A percentile compares a stretch with the other conserved stretches of the same genome.
Conservation (phyloP, 169 alveolate species). For the Babesia bovis region DNA sequence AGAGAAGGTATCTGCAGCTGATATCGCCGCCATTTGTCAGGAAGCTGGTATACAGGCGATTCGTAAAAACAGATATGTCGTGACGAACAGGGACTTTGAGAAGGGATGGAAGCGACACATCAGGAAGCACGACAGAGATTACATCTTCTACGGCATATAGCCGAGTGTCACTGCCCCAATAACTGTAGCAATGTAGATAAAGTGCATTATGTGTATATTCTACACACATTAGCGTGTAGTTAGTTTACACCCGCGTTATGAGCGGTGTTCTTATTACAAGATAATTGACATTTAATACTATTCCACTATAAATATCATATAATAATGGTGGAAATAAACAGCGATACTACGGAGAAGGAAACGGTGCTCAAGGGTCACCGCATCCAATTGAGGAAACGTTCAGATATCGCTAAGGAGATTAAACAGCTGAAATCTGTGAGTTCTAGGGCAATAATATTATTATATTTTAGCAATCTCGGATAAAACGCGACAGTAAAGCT, state of each 20-base stretch:
- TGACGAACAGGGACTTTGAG: slow-evolving; percentile 94
- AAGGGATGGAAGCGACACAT: slow-evolving; percentile 95
- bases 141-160: slow-evolving; percentile 89
- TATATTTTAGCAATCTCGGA: slow-evolving; percentile 3
- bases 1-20: slow-evolving; percentile 98
- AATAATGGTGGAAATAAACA: slow-evolving; percentile 37
- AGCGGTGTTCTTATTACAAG: no score
- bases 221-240: background rate
- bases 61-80: slow-evolving; percentile 95
- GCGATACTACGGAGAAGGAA: slow-evolving; percentile 39
- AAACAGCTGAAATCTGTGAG: slow-evolving; percentile 43
- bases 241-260: no score
- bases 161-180: background rate
- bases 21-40: slow-evolving; percentile 96
- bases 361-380: slow-evolving; percentile 58
- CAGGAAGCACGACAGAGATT: slow-evolving; percentile 91
- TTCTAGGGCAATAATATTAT: background rate
- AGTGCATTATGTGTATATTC: no score
- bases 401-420: slow-evolving; percentile 59
- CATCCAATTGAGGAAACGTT: slow-evolving; percentile 19
- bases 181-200: no score
- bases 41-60: slow-evolving; percentile 99
- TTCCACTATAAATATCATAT: no score
- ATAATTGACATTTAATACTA: no score
- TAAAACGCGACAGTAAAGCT: slow-evolving; percentile 21